Evolutionary conservation across 176 grass and related monocot species (phyloP).

Genomic region (Carex kokanica): DNA sequence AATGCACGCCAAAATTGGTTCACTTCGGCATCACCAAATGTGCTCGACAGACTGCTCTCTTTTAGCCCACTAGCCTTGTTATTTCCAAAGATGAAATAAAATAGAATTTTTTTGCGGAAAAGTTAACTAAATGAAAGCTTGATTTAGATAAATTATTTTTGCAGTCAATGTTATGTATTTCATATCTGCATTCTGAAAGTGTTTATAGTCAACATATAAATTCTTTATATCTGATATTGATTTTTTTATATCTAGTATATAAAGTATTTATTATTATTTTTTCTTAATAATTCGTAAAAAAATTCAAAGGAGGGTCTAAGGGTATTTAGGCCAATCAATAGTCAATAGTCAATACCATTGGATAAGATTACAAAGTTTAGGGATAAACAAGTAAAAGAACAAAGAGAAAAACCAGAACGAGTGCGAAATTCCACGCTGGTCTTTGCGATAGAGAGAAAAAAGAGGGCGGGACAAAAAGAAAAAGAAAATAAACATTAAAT

Average conservation of each 20-base stretch:
- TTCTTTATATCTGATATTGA: too few relatives aligned
- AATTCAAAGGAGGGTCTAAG: too few relatives aligned
- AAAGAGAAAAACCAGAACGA: background rate
- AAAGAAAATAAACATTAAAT: background rate
- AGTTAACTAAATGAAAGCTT: background rate
- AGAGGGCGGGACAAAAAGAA: background rate
- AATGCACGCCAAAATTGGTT: too few relatives aligned
- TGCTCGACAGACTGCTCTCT: background rate
- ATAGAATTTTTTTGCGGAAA: background rate
- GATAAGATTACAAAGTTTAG: background rate
- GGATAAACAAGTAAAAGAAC: background rate
- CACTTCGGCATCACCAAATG: too few relatives aligned
- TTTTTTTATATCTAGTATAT: too few relatives aligned
- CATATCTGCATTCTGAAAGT: background rate
- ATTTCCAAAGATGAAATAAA: background rate
- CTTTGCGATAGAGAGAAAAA: too few relatives aligned
- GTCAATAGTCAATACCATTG: too few relatives aligned
- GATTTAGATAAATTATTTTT: background rate
- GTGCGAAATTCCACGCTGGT: background rate
- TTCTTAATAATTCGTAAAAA: too few relatives aligned
- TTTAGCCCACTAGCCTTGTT: background rate
- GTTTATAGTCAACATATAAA: too few relatives aligned
- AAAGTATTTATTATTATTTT: too few relatives aligned
- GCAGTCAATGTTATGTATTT: background rate
- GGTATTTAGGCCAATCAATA: too few relatives aligned